These are phyloP conservation scores for Lathyrus sativus DNA, from an alignment of 306 rosid species.

Conservation along the genomic window DNA sequence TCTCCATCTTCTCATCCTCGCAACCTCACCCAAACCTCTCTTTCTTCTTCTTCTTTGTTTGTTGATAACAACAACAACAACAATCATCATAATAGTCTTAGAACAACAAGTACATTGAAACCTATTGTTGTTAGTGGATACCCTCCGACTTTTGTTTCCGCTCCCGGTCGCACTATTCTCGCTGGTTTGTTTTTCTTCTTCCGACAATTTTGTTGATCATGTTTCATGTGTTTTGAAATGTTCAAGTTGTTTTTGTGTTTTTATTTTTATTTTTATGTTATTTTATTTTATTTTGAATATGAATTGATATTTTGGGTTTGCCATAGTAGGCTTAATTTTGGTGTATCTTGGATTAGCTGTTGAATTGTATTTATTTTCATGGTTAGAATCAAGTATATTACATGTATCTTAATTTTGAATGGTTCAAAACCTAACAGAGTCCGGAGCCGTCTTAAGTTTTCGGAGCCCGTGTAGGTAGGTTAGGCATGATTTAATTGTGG, in stretches of 20 bases:
- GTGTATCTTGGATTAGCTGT: background rate
- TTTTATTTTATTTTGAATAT: background rate
- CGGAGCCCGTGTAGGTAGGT: no score
- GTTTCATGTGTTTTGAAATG: background rate
- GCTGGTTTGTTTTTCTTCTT: constrained; percentile 63
- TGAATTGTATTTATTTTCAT: constrained; percentile 24
- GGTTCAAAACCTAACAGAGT: no score
- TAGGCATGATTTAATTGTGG: no score
- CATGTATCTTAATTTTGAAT: no score
- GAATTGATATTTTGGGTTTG: background rate
- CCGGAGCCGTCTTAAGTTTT: no score
- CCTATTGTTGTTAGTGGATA: constrained; percentile 81
- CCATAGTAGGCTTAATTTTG: background rate
- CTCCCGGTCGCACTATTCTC: constrained; percentile 89
- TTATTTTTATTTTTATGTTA: no score
- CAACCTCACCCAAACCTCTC: constrained; percentile 42
- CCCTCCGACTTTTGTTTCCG: constrained; percentile 90
- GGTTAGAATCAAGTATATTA: background rate
- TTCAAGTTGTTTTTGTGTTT: constrained; percentile 1
- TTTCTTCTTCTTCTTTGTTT: constrained; percentile 47
- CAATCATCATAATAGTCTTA: constrained; percentile 21
- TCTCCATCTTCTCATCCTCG: constrained; percentile 62
- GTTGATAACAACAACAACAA: constrained; percentile 41
- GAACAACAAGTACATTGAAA: constrained; percentile 42
- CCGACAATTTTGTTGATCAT: background rate